These are phyloP conservation scores for Arthrocladium fulminans DNA, from an alignment of 2,329 filamentous ascomycete species.

Conservation along the genomic window DNA sequence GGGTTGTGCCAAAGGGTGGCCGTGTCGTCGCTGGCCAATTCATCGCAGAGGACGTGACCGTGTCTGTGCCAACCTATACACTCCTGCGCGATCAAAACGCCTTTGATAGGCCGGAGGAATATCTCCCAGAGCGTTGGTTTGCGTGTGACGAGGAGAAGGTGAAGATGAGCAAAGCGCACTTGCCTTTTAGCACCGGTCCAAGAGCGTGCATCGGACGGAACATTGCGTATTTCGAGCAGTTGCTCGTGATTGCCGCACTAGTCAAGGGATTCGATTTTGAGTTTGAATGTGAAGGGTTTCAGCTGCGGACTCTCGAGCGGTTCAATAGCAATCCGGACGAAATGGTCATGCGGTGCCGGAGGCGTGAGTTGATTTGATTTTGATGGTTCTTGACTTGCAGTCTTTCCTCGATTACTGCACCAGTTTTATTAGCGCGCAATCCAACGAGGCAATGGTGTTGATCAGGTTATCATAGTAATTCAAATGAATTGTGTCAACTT, in stretches of 20 bases:
- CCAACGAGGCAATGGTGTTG: too few relatives aligned
- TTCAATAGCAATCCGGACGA: constrained; percentile 10
- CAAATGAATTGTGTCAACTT: too few relatives aligned
- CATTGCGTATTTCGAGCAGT: constrained; percentile 35
- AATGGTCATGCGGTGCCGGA: background rate
- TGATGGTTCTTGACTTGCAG: too few relatives aligned
- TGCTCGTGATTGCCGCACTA: constrained; percentile 36
- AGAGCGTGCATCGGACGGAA: constrained; percentile 68
- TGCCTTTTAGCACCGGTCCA: constrained; percentile 57
- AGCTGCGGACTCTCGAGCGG: constrained; percentile 28
- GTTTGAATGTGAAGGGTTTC: constrained; percentile 35
- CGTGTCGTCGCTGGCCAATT: constrained; percentile 13
- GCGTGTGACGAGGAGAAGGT: constrained; percentile 9
- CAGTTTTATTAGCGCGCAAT: too few relatives aligned
- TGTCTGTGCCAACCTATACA: constrained; percentile 14
- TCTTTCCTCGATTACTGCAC: too few relatives aligned
- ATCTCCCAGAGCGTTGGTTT: constrained; percentile 11
- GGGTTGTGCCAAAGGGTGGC: constrained; percentile 13
- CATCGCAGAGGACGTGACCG: constrained; percentile 12
- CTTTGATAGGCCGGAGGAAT: constrained; percentile 9
- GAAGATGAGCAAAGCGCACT: constrained; percentile 26
- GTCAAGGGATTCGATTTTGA: constrained; percentile 37
- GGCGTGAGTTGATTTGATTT: too few relatives aligned
- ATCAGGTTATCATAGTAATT: too few relatives aligned
- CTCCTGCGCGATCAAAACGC: constrained; percentile 10